Evolutionary conservation across 2,329 filamentous ascomycete genomes (phyloP).

Genomic region (Aspergillus brunneoviolaceus): DNA sequence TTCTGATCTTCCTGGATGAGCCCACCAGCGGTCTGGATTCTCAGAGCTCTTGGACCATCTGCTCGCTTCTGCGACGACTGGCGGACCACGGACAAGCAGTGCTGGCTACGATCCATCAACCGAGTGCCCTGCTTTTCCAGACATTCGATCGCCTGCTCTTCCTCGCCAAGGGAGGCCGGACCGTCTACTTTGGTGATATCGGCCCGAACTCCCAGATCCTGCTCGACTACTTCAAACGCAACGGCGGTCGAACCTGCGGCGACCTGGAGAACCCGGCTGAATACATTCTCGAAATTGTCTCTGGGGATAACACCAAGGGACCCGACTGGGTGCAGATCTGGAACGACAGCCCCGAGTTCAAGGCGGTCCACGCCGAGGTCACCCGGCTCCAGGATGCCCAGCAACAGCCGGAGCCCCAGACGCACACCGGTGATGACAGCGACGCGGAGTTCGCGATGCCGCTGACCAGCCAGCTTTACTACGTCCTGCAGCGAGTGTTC

Average conservation of each 20-base stretch:
- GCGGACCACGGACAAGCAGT: slow-evolving; percentile 85
- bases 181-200: slow-evolving; percentile 67
- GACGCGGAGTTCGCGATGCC: slow-evolving; percentile 77
- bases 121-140: slow-evolving; percentile 87
- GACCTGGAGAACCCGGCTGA: slow-evolving; percentile 70
- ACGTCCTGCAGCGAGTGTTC: slow-evolving; percentile 73
- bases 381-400: slow-evolving; percentile 62
- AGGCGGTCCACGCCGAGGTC: slow-evolving; percentile 58
- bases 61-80: slow-evolving; percentile 78
- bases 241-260: slow-evolving; percentile 60
- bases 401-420: slow-evolving; percentile 48
- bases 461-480: slow-evolving; percentile 63
- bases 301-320: slow-evolving; percentile 47
- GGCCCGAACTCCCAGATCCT: slow-evolving; percentile 57
- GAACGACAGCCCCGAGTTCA: slow-evolving; percentile 63
- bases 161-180: slow-evolving; percentile 62
- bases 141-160: slow-evolving; percentile 68
- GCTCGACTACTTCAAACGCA: slow-evolving; percentile 61
- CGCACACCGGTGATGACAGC: slow-evolving; percentile 48
- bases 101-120: slow-evolving; percentile 91
- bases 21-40: slow-evolving; percentile 85
- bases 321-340: slow-evolving; percentile 64
- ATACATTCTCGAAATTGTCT: slow-evolving; percentile 65
- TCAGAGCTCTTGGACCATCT: slow-evolving; percentile 88
- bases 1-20: slow-evolving; percentile 87